Percentiles rank a stretch among this genome's conserved stretches.
These are phyloP conservation scores for Plenodomus lindquistii DNA, from an alignment of 2,329 filamentous ascomycete species.

Conservation along the genomic window DNA sequence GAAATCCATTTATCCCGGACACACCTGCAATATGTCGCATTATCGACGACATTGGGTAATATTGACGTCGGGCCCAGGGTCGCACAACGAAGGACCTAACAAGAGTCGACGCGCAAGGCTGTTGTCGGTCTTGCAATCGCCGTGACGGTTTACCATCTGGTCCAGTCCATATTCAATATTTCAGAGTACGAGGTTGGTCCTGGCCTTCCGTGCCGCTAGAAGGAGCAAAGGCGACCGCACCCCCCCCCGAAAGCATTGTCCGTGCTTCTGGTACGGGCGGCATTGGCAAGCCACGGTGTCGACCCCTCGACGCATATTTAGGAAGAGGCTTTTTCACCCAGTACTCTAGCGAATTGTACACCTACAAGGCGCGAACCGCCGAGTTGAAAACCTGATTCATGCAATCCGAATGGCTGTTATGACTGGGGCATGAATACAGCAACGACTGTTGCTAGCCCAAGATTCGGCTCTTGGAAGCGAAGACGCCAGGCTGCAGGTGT, in stretches of 20 bases:
- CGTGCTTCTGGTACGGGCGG: not conserved
- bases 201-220: constrained; percentile 9
- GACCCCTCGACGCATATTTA: constrained; percentile 8
- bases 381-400: not conserved
- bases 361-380: not conserved
- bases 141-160: not conserved
- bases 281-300: constrained; percentile 9
- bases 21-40: not conserved
- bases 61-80: not conserved
- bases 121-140: not conserved
- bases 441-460: constrained; percentile 4
- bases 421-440: constrained; percentile 1
- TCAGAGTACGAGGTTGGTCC: constrained; percentile 1
- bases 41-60: not conserved
- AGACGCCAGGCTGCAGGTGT: constrained; percentile 4
- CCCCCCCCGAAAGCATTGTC: constrained; percentile 1
- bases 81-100: not conserved
- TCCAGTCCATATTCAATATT: not conserved
- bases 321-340: not conserved
- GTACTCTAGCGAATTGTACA: not conserved
- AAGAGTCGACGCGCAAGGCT: too few relatives aligned
- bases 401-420: constrained; percentile 3
- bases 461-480: constrained; percentile 7
- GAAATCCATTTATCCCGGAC: not conserved
- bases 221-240: constrained; percentile 5